A percentile compares a stretch with the other conserved stretches of the same genome.
Conservation (phyloP, 1,139 yeast species). For the Geotrichum klebahnii region DNA sequence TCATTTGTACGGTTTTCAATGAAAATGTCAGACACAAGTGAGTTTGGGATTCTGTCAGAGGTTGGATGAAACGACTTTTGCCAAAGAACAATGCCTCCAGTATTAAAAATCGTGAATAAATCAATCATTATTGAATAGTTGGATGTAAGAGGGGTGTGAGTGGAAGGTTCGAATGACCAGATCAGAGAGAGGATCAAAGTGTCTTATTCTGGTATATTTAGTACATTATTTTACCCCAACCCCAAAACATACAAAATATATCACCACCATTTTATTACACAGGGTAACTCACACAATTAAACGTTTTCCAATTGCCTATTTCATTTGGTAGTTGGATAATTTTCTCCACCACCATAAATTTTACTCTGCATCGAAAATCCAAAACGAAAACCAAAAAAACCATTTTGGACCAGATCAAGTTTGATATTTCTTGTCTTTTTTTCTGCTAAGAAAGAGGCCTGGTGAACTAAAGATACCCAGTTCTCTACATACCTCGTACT, state of each 20-base stretch:
- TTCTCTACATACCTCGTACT: too few relatives aligned
- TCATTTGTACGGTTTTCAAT: slow-evolving; percentile 37
- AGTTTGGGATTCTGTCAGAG: slow-evolving; percentile 46
- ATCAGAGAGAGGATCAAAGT: not conserved
- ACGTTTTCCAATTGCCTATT: too few relatives aligned
- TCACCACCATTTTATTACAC: too few relatives aligned
- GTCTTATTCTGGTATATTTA: not conserved
- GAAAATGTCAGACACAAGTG: slow-evolving; percentile 50
- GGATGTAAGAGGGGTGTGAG: not conserved
- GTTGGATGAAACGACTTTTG: slow-evolving; percentile 42
- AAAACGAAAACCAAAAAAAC: not conserved
- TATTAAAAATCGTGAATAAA: slow-evolving; percentile 52
- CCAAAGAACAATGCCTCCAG: slow-evolving; percentile 58
- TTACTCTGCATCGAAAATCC: not conserved
- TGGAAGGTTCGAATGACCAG: not conserved
- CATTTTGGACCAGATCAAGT: too few relatives aligned
- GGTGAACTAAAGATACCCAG: too few relatives aligned
- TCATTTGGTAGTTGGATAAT: too few relatives aligned
- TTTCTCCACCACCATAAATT: too few relatives aligned
- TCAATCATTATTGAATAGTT: slow-evolving; percentile 46
- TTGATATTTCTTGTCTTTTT: too few relatives aligned
- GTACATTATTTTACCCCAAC: not conserved
- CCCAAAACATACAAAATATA: too few relatives aligned
- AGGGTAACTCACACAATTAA: too few relatives aligned
- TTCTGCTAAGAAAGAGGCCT: too few relatives aligned